phyloP scores from a whole-genome alignment of 2,329 filamentous ascomycete species.

The Onygenales sp. region DNA sequence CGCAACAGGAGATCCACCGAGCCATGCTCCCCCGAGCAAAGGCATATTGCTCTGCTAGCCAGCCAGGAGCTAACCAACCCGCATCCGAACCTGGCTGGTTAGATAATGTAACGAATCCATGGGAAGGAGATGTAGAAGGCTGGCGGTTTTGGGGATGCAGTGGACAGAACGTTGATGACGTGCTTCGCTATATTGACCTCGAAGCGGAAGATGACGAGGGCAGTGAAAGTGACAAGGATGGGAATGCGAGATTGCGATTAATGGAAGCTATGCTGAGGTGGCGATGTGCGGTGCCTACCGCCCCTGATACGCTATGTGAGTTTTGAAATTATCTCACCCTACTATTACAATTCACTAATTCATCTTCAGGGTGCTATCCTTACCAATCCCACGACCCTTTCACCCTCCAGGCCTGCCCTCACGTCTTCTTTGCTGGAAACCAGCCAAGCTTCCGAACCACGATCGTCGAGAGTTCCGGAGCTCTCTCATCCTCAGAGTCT shows the following conservation, averaged over 20 bases:
- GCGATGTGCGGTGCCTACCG: constrained; percentile 84
- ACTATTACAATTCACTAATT: constrained; percentile 9
- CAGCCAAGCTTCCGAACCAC: constrained; percentile 70
- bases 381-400: constrained; percentile 93
- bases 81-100: constrained; percentile 58
- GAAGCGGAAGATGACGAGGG: constrained; percentile 17
- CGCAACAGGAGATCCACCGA: constrained; percentile 85
- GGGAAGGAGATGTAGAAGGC: constrained; percentile 82
- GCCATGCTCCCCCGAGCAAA: constrained; percentile 79
- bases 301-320: constrained; percentile 89
- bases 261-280: constrained; percentile 93
- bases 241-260: constrained; percentile 68
- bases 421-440: constrained; percentile 83
- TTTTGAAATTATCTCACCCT: constrained; percentile 9
- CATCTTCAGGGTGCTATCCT: constrained; percentile 72
- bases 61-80: constrained; percentile 20
- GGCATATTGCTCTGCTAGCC: constrained; percentile 45
- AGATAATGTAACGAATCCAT: constrained; percentile 85
- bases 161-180: constrained; percentile 88
- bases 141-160: constrained; percentile 79
- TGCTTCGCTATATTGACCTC: constrained; percentile 75
- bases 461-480: constrained; percentile 43
- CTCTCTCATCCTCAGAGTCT: constrained; percentile 18
- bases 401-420: constrained; percentile 73
- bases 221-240: constrained; percentile 27